Base-by-base conservation (phyloP, 305 asterid genomes). In the Fraxinus albicans region DNA sequence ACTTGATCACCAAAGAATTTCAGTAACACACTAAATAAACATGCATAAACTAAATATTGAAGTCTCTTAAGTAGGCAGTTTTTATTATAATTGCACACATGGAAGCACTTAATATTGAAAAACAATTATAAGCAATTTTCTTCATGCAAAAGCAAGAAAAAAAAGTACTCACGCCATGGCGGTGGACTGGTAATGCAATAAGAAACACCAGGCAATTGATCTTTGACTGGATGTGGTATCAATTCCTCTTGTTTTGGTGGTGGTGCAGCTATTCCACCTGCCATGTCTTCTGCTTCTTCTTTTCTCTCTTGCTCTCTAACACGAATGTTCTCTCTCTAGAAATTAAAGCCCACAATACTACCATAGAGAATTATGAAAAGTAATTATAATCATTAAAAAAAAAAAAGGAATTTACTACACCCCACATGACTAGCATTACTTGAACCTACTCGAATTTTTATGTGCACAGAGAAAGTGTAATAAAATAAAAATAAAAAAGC, bases 161-260 rank as follows among this genome's bases (percentile, higher is more conserved):
- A 65, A 12, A 9, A 83, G 47, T 31, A 88, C 94, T 89, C 17
- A 94, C 97, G 98, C 97, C 97, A 94, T 0, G 98, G 98, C 67
- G 97, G 98, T 1, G 97, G 97, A 84, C 97, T 94, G 13, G 95
- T 86, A 63, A 94, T 92, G 93, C 98, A 94, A 86, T 90, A 94
- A 78, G 97, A 91, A 85, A 93, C 93, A 78, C 94, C 91, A 5
- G 95, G 91, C 55, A 92, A 88, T 79, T 93, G 98, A 86, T 94
- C 98, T 88, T 88, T 93, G 77, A 91, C 97, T 63, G 97, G 97
- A 77, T 92, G 97, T 65, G 97, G 95, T 12, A 74, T 55, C 38
- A 90, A 82, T 77, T 92, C 97, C 33, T 94, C 98, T 82, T 91
- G 97, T 79, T 95, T 93, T 3, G 97, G 96, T 76, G 91, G 92